Conservation (phyloP, 2,329 filamentous ascomycete species). For the Trichophyton benhamiae region DNA sequence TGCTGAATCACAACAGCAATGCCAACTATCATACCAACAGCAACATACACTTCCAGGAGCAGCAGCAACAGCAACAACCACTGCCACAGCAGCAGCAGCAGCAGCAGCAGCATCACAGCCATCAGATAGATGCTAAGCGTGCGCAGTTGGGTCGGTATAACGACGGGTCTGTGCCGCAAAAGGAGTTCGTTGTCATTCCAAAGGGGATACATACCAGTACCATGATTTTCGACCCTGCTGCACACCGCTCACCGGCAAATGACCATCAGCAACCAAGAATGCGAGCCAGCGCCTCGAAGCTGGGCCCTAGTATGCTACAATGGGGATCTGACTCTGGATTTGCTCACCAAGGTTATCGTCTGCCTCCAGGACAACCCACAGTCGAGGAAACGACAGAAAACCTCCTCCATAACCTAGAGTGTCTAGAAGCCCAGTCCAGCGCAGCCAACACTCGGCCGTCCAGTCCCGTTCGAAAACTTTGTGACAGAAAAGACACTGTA, state of each 20-base stretch:
- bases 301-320: slow-evolving; percentile 35
- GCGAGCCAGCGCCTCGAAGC: background rate
- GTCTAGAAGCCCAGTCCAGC: slow-evolving; percentile 46
- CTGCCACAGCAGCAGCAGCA: background rate
- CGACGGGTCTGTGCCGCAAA: background rate
- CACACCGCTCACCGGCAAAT: slow-evolving; percentile 23
- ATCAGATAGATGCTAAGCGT: background rate
- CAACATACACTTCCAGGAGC: background rate
- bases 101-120: background rate
- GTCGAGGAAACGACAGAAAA: slow-evolving; percentile 45
- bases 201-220: slow-evolving; percentile 26
- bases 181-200: background rate
- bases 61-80: background rate
- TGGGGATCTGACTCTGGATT: slow-evolving; percentile 62
- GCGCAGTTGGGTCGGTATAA: background rate
- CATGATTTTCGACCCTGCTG: slow-evolving; percentile 27
- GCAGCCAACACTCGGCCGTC: slow-evolving; percentile 47
- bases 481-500: background rate
- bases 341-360: slow-evolving; percentile 47
- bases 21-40: background rate
- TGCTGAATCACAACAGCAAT: slow-evolving; percentile 4
- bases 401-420: slow-evolving; percentile 45
- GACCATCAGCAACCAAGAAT: slow-evolving; percentile 17
- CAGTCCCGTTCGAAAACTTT: slow-evolving; percentile 36
- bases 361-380: slow-evolving; percentile 45